Conservation (phyloP, 352 stramenopile species). For the Phytophthora capsici region DNA sequence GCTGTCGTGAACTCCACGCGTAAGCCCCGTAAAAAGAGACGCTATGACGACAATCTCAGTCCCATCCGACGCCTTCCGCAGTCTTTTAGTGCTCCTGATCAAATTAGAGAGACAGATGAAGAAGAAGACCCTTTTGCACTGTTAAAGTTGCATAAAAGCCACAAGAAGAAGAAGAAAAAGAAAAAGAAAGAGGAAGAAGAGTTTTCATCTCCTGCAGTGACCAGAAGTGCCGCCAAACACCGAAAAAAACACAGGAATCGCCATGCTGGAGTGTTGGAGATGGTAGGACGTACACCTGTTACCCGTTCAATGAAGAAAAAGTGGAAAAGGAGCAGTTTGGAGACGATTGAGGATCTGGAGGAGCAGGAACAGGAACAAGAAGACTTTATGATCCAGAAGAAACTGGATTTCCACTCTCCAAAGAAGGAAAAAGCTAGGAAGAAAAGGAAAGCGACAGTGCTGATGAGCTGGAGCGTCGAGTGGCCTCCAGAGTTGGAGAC, state of each 20-base stretch:
- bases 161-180: constrained; percentile 25
- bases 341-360: constrained; percentile 18
- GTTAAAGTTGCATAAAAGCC: constrained; percentile 20
- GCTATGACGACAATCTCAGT: constrained; percentile 5
- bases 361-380: constrained; percentile 19
- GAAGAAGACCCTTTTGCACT: constrained; percentile 35
- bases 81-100: constrained; percentile 7
- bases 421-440: constrained; percentile 19
- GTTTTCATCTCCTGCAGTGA: constrained; percentile 13
- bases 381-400: constrained; percentile 48
- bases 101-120: constrained; percentile 2
- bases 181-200: constrained; percentile 2
- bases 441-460: constrained; percentile 21
- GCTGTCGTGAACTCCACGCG: constrained; percentile 36
- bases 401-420: constrained; percentile 33
- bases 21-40: constrained; percentile 32
- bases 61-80: constrained; percentile 5
- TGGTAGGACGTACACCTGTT: constrained; percentile 22
- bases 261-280: constrained; percentile 26
- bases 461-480: constrained; percentile 39
- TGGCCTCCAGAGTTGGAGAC: constrained; percentile 32
- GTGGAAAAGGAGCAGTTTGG: constrained; percentile 30
- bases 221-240: constrained; percentile 16
- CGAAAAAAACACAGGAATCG: constrained; percentile 9
- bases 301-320: constrained; percentile 39